Conservation (phyloP, 2,329 filamentous ascomycete species). For the Ilyonectria sp. region DNA sequence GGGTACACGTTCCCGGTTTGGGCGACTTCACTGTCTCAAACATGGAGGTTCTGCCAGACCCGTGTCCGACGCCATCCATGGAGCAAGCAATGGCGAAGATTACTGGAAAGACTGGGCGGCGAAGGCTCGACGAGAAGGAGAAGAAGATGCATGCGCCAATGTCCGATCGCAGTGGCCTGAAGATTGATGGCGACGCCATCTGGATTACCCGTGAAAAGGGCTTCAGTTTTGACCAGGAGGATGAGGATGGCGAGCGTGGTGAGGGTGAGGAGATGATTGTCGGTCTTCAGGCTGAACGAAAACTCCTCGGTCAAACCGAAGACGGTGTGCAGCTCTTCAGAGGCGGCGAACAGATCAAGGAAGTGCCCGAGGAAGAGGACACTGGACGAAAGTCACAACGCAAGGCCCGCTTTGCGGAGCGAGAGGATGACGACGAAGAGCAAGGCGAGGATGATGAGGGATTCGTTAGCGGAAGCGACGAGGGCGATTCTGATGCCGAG, state of each 20-base stretch:
- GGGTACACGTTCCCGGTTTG: conserved; percentile 92
- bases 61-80: conserved; percentile 93
- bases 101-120: conserved; percentile 84
- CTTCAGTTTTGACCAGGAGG: conserved; percentile 81
- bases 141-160: conserved; percentile 97
- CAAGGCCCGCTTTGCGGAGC: conserved; percentile 70
- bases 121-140: conserved; percentile 93
- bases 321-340: conserved; percentile 89
- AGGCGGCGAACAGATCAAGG: conserved; percentile 78
- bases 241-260: conserved; percentile 82
- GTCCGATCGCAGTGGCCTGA: conserved; percentile 95
- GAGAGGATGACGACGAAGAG: conserved; percentile 73
- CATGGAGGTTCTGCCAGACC: conserved; percentile 92
- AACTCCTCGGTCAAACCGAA: conserved; percentile 85
- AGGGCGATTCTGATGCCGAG: conserved; percentile 66
- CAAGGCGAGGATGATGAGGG: conserved; percentile 67
- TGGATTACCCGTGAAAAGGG: conserved; percentile 84
- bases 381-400: conserved; percentile 73
- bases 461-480: conserved; percentile 68
- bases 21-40: conserved; percentile 88
- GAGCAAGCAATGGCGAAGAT: conserved; percentile 89
- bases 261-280: conserved; percentile 96
- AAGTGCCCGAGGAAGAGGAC: conserved; percentile 68
- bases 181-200: conserved; percentile 97
- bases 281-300: conserved; percentile 86